phyloP scores from a whole-genome alignment of 208 protist species.

The Herpetomonas samuelpessoai region DNA sequence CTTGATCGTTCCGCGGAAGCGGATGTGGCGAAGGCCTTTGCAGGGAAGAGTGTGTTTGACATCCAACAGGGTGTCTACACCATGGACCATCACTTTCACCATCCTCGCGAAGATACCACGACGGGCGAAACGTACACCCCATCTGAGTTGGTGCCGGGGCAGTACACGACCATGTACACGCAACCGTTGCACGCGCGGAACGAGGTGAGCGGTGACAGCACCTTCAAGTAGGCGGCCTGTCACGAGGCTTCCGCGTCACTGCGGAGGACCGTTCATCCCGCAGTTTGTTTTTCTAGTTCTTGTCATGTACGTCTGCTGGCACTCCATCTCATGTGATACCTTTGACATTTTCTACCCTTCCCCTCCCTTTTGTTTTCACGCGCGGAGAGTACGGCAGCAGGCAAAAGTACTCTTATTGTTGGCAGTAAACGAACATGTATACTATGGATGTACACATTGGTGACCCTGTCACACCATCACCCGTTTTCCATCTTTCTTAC shows the following conservation, averaged over 20 bases:
- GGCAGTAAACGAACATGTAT: no score
- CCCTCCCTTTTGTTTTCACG: constrained; percentile 1
- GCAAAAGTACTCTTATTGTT: no score
- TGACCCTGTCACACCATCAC: no score
- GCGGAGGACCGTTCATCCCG: no score
- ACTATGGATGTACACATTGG: no score
- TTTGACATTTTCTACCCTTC: background rate
- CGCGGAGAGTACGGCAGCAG: no score
- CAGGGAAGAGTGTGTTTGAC: constrained; percentile 68
- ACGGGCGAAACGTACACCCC: constrained; percentile 77
- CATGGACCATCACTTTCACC: constrained; percentile 78
- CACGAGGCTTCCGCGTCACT: no score
- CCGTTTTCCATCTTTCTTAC: no score
- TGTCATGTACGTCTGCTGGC: no score
- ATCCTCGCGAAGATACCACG: constrained; percentile 70
- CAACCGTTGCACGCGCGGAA: constrained; percentile 80
- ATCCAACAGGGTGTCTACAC: constrained; percentile 83
- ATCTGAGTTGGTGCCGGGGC: constrained; percentile 75
- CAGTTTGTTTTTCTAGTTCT: no score
- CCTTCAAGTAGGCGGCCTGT: no score
- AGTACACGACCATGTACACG: constrained; percentile 78
- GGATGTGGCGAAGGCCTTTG: constrained; percentile 55
- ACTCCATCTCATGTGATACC: background rate
- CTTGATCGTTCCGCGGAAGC: constrained; percentile 55
- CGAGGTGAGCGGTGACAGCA: constrained; percentile 12